phyloP scores from a whole-genome alignment of 1,284 basidiomycete species.

The Naganishia cerealis region DNA sequence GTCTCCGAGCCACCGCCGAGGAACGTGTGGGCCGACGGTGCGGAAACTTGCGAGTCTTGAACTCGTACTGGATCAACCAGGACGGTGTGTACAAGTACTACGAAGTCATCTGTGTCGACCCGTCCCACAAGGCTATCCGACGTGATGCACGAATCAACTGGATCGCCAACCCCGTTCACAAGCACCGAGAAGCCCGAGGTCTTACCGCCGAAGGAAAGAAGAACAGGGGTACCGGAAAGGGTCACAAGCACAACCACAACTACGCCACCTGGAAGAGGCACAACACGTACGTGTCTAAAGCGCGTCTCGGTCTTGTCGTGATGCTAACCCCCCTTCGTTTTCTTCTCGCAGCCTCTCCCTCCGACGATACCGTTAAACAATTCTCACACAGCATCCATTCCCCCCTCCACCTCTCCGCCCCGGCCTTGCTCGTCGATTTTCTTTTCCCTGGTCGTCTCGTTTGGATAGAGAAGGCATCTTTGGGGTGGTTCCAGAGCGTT shows the following conservation, averaged over 20 bases:
- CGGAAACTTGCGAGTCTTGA: conserved; percentile 90
- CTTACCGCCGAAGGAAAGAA: conserved; percentile 95
- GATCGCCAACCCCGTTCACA: conserved; percentile 98
- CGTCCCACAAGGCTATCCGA: conserved; percentile 67
- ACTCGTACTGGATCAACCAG: conserved; percentile 99
- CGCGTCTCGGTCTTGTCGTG: neutral
- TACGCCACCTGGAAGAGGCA: conserved; percentile 93
- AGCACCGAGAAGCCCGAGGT: conserved; percentile 94
- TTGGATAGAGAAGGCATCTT: conserved; percentile 4
- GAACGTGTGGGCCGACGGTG: conserved; percentile 97
- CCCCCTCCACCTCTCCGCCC: neutral
- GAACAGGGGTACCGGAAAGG: conserved; percentile 81
- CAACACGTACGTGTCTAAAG: conserved; percentile 75
- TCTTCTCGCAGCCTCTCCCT: conserved; percentile 69
- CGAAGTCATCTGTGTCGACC: conserved; percentile 96
- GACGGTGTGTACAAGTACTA: conserved; percentile 99
- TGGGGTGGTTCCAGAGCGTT: neutral
- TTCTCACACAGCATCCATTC: conserved; percentile 20
- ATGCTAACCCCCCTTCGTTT: conserved; percentile 15
- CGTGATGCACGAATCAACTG: conserved; percentile 97
- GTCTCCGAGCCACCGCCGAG: conserved; percentile 89
- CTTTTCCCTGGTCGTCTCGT: conserved; percentile 9
- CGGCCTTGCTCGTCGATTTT: conserved; percentile 5
- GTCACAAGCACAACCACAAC: conserved; percentile 90
- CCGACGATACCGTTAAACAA: conserved; percentile 87